Evolutionary conservation across 805 yeast genomes (phyloP), one percentile per base, ranked within the genome.

Genomic region (Tetrapisispora pingtungensis): DNA sequence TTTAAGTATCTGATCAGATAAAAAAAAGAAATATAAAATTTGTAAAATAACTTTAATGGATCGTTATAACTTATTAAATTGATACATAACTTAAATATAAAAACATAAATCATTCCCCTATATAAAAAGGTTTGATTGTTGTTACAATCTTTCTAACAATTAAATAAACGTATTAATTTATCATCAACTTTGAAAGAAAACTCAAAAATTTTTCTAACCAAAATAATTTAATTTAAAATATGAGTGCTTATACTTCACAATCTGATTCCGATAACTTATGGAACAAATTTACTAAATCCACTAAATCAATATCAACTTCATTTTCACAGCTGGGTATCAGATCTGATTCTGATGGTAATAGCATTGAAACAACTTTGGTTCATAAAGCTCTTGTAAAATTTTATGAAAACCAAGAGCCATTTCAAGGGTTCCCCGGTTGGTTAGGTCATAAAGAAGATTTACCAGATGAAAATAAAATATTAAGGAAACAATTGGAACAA

Each of bases 351-450:
- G 77, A 73, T 47, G 74, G 74, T 22, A 67, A 63, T 27, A 51
- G 64, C 1, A 65, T 66, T 22, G 64, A 64, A 12, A 64, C 71
- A 28, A 73, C 78, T 0, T 61, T 71, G 7, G 62, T 73, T 5
- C 72, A 71, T 46, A 65, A 72, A 46, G 70, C 75, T 1, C 48
- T 73, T 37, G 67, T 70, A 10, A 61, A 64, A 41, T 69, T 57
- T 53, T 73, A 72, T 48, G 48, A 59, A 40, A 53, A 49, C 14
- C 59, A 56, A 37, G 62, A 56, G 32, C 64, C 62, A 0, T 62
- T 62, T 41, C 56, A 58, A 28, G 68, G 67, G 1, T 61, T 60
- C 24, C 69, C 69, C 8, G 62, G 58, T 2, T 64, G 69, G 69
- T 43, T 64, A 27, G 69, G 67, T 4, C 61, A 62, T 40, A 59